A percentile compares a stretch with the other conserved stretches of the same genome.
Conservation (phyloP, 352 stramenopile genomes). For the Blastocystis sp. region DNA sequence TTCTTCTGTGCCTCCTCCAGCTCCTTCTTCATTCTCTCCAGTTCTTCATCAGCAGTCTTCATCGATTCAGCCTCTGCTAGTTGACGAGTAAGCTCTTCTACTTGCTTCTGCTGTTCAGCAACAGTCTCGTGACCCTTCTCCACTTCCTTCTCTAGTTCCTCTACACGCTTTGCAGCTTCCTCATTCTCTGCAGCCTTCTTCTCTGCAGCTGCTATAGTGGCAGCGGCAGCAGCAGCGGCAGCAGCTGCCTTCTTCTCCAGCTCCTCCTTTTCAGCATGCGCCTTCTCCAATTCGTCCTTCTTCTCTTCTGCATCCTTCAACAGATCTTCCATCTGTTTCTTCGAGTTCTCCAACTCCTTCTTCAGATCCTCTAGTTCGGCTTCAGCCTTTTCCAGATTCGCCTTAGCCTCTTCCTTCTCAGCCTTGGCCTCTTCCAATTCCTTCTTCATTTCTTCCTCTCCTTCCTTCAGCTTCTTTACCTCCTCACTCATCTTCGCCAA, state of each 20-base stretch:
- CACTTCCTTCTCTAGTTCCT: not conserved
- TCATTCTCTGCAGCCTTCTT: not conserved
- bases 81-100: conserved; percentile 7
- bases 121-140: not conserved
- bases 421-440: not conserved
- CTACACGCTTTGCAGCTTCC: not conserved
- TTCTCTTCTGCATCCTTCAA: not conserved
- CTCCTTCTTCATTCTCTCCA: conserved; percentile 24
- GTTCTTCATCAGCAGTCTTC: not conserved
- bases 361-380: not conserved
- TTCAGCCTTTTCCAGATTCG: not conserved
- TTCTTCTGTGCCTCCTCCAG: not conserved
- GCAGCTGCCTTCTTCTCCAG: not conserved
- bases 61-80: not conserved
- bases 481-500: not conserved
- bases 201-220: not conserved
- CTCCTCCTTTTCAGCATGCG: not conserved
- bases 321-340: not conserved
- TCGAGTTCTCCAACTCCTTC: not conserved
- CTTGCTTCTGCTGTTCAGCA: conserved; percentile 6
- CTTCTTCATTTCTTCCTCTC: not conserved
- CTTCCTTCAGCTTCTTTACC: conserved; percentile 15
- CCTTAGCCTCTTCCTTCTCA: conserved; percentile 13
- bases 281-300: conserved; percentile 11
- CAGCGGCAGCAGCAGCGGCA: too few relatives aligned